Evolutionary conservation across 2,329 filamentous ascomycete species (phyloP).

Genomic region (Cercospora beticola): DNA sequence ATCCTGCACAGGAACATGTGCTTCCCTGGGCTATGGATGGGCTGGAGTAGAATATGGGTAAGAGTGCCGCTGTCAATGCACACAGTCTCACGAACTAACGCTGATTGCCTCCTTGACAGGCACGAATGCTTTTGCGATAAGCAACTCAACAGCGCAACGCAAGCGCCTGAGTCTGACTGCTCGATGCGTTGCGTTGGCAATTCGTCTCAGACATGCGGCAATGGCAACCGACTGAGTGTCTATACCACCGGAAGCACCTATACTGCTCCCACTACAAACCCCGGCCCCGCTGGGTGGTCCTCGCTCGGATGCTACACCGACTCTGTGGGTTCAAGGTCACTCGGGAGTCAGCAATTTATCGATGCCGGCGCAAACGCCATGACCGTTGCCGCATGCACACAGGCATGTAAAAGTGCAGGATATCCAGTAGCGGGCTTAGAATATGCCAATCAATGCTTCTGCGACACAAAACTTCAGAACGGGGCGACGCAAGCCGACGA

Average conservation of each 20-base stretch:
- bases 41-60: slow-evolving; percentile 13
- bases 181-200: slow-evolving; percentile 21
- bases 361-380: slow-evolving; percentile 16
- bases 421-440: slow-evolving; percentile 36
- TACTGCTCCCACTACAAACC: slow-evolving; percentile 19
- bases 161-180: slow-evolving; percentile 17
- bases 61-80: background rate
- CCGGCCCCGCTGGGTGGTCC: slow-evolving; percentile 12
- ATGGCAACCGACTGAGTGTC: slow-evolving; percentile 19
- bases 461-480: slow-evolving; percentile 27
- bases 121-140: slow-evolving; percentile 14
- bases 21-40: slow-evolving; percentile 11
- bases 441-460: slow-evolving; percentile 34
- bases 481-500: slow-evolving; percentile 21
- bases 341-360: slow-evolving; percentile 26
- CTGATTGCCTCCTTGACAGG: background rate
- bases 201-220: slow-evolving; percentile 19
- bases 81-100: background rate
- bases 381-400: slow-evolving; percentile 25
- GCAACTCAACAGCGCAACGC: slow-evolving; percentile 5
- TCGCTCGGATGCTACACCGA: slow-evolving; percentile 37
- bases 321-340: slow-evolving; percentile 18
- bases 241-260: slow-evolving; percentile 16
- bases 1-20: slow-evolving; percentile 14
- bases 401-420: slow-evolving; percentile 29